Base-by-base conservation (phyloP, 1,284 basidiomycete species). In the Athelia psychrophila region DNA sequence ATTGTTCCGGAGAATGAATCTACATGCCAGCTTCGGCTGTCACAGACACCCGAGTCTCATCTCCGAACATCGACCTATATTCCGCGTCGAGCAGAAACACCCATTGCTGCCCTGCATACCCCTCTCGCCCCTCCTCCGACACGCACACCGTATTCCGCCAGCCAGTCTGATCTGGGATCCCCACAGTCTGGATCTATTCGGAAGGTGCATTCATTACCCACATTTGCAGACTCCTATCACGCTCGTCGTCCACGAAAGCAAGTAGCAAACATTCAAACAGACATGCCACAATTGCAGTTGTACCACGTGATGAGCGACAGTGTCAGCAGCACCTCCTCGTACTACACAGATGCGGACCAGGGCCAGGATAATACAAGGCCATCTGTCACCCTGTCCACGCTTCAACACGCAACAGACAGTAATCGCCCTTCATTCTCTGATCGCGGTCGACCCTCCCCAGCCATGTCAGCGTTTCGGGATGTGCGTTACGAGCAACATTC, bases 391-490 rank as follows among this genome's bases (percentile, higher is more conserved):
- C 63, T 67, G 56, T 72, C 70, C 23, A 67, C 32, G 73, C 70
- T 13, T 84, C 84, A 18, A 58, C 81, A 25, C 84, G 82, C 6
- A 78, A 82, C 49, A 83, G 83, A 61, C 75, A 74, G 3, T 73
- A 75, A 56, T 20, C 46, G 33, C 32, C 46, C 42, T 38, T 42
- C 38, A 18, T 18, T 42, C 20, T 42, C 38, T 5, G 3, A 36
- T 42, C 6, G 9, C 20, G 35, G 30, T 44, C 35, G 27, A 36
- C 73, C 77, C 3, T 89, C 86, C 3, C 87, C 87, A 1, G 85
- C 86, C 1, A 80, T 76, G 15, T 88, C 86, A 22, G 84, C 83
- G 13, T 89, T 90, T 67, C 79, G 81, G 27, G 85, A 88, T 56
- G 78, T 22, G 38, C 38, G n/a, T 8, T 42, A 42, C 38, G 38